A percentile compares a stretch with the other conserved stretches of the same genome.
These are phyloP conservation scores for Populus hybrid DNA, from an alignment of 441 rosid species.

Conservation along the genomic window DNA sequence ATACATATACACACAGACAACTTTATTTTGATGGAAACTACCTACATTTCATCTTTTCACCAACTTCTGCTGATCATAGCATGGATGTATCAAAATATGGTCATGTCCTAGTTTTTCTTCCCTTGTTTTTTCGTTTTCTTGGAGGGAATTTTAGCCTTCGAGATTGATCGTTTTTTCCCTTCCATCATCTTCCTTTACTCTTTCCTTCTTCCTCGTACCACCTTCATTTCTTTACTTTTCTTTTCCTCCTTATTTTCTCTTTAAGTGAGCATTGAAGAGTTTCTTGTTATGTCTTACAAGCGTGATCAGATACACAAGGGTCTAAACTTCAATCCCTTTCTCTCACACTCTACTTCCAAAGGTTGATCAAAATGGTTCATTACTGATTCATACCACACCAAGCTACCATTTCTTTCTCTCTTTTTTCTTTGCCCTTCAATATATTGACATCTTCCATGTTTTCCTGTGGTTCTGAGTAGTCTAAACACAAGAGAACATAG, in stretches of 20 bases:
- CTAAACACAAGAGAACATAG: not conserved
- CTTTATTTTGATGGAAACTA: not conserved
- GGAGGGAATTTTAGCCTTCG: not conserved
- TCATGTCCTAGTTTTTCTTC: not conserved
- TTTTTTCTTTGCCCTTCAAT: not conserved
- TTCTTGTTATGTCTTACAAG: not conserved
- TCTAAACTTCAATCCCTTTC: not conserved
- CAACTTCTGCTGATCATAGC: not conserved
- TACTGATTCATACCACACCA: not conserved
- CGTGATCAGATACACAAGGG: not conserved
- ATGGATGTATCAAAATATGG: not conserved
- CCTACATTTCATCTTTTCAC: not conserved
- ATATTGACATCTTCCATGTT: not conserved
- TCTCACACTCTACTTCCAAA: not conserved
- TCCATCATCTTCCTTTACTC: not conserved
- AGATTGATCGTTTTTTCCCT: not conserved
- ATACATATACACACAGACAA: too few relatives aligned
- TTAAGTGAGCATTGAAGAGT: not conserved
- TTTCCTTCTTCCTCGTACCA: not conserved
- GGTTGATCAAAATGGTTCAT: not conserved
- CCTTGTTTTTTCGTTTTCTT: not conserved
- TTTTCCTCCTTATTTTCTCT: not conserved
- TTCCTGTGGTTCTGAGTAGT: not conserved
- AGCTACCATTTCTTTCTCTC: not conserved
- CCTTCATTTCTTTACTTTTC: not conserved